These are phyloP conservation scores for Pichia cabralensis DNA, from an alignment of 805 yeast species.

Conservation along the genomic window DNA sequence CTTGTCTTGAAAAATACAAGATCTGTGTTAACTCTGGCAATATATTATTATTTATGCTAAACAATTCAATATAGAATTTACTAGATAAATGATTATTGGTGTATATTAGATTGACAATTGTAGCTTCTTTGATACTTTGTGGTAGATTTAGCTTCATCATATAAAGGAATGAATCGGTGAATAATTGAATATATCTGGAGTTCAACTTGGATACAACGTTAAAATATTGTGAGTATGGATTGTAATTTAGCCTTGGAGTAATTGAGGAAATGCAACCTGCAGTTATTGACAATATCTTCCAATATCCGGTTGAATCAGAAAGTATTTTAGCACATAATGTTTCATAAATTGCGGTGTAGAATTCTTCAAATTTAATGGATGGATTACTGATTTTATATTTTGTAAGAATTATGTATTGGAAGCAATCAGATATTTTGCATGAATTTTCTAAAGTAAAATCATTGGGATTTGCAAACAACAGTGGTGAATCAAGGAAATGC, in stretches of 20 bases:
- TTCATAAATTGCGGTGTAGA: slow-evolving; percentile 24
- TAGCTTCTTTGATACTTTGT: not conserved
- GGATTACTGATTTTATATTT: slow-evolving; percentile 41
- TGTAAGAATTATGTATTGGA: slow-evolving; percentile 34
- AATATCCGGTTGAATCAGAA: slow-evolving; percentile 17
- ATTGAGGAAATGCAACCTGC: slow-evolving; percentile 35
- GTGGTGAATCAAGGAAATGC: slow-evolving; percentile 35
- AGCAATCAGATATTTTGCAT: slow-evolving; percentile 37
- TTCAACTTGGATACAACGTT: slow-evolving; percentile 13
- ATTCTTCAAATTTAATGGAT: slow-evolving; percentile 33
- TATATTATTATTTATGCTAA: not conserved
- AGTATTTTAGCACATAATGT: slow-evolving; percentile 1
- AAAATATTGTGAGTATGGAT: slow-evolving; percentile 19
- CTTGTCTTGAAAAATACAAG: slow-evolving; percentile 9
- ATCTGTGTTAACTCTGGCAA: slow-evolving; percentile 9
- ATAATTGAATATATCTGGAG: not conserved
- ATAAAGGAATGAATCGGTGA: not conserved
- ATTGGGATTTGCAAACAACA: slow-evolving; percentile 22
- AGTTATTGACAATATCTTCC: slow-evolving; percentile 40
- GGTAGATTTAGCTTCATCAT: not conserved
- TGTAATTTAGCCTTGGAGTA: slow-evolving; percentile 16
- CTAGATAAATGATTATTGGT: too few species aligned
- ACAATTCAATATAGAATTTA: too few species aligned
- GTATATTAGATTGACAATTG: not conserved
- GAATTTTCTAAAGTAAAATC: slow-evolving; percentile 21